These are phyloP conservation scores for Aurantiochytrium sp. DNA, from an alignment of 108 stramenopile genomes.

Conservation along the genomic window DNA sequence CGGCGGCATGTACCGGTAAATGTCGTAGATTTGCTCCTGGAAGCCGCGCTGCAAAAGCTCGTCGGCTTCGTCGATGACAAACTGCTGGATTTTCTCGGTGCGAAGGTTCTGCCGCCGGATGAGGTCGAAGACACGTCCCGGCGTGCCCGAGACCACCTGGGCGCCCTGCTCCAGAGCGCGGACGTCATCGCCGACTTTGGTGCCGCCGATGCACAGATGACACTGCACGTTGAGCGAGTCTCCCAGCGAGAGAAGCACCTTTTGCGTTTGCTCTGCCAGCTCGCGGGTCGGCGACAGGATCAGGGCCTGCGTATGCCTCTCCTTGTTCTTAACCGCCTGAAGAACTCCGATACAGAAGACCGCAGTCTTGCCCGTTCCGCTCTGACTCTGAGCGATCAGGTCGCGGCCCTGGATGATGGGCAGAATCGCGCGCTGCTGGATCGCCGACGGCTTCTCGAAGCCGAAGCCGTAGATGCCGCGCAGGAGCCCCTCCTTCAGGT, in stretches of 20 bases:
- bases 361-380: slow-evolving; percentile 94
- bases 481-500: slow-evolving; percentile 89
- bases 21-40: slow-evolving; percentile 99
- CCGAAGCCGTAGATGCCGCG: slow-evolving; percentile 95
- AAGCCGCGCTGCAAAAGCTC: slow-evolving; percentile 95
- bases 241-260: slow-evolving; percentile 80
- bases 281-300: slow-evolving; percentile 94
- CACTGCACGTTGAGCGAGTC: slow-evolving; percentile 96
- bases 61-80: slow-evolving; percentile 98
- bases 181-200: slow-evolving; percentile 84
- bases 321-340: slow-evolving; percentile 73
- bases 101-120: slow-evolving; percentile 80
- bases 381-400: slow-evolving; percentile 98
- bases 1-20: slow-evolving; percentile 89
- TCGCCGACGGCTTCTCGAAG: slow-evolving; percentile 98
- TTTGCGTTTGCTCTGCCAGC: slow-evolving; percentile 93
- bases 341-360: slow-evolving; percentile 92
- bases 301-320: slow-evolving; percentile 78
- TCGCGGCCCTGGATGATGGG: slow-evolving; percentile 92
- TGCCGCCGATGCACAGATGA: slow-evolving; percentile 96
- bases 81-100: slow-evolving; percentile 71
- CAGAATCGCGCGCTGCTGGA: slow-evolving; percentile 98
- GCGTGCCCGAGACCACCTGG: slow-evolving; percentile 94
- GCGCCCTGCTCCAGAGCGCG: slow-evolving; percentile 80
- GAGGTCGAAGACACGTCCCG: slow-evolving; percentile 95